Evolutionary conservation across 306 rosid species (phyloP), one percentile per base, ranked within the genome.

Genomic region (Malus fusca): DNA sequence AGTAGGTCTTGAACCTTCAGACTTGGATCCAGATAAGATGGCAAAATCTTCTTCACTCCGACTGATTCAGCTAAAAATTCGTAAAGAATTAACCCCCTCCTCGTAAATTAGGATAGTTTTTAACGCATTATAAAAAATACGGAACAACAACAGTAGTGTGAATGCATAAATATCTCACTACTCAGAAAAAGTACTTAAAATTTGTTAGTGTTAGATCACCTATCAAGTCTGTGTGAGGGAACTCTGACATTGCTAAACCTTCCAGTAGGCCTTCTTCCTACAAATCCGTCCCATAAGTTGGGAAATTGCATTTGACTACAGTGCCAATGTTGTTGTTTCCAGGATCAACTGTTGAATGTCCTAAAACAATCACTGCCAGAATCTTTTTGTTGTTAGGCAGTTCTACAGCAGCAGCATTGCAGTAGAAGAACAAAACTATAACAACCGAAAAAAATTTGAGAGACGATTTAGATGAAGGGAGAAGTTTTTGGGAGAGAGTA

Each of bases 311-410:
- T 67, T 84, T 88, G 42, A 51, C 4, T 2, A 81, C 11, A 8
- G 98, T 93, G 63, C 13, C 66, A 71, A 93, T 23, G 26, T 81
- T 87, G 77, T 93, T 93, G 78, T 88, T 93, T 33, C 95, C 96
- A 0, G 97, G 55, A 75, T 93, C 97, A 15, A 90, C 80, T 37
- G 86, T 79, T 1, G 98, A 93, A 78, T 90, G 97, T 74, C 97
- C 93, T 67, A 91, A 90, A 26, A 83, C 86, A 61, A 89, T 59
- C 23, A 90, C 11, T 63, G 95, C 93, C 1, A 97, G 87, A 11
- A 89, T 74, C 19, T 75, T 85, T 83, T 86, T 82, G 23, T 85
- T 80, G 40, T 44, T 69, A 19, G 82, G 81, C 28, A 86, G 66
- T 26, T 37, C 31, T 53, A 67, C 60, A 14, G 61, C 83, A 70